Percentiles rank a stretch among this genome's conserved stretches.
Evolutionary conservation across 1,139 yeast genomes (phyloP).

Genomic region (Blastobotrys buckinghamii): DNA sequence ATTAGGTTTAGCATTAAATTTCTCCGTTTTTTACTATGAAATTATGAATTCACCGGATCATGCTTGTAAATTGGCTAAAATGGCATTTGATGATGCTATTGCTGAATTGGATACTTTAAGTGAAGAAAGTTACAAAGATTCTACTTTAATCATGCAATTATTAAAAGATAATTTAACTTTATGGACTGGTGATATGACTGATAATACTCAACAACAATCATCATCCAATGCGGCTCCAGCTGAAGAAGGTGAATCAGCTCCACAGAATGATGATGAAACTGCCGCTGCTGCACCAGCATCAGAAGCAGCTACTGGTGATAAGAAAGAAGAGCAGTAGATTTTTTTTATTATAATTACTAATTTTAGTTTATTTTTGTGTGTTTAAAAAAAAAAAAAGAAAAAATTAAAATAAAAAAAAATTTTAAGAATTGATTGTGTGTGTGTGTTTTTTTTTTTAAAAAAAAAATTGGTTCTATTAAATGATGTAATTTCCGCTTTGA

Average conservation of each 20-base stretch:
- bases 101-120: constrained; percentile 97
- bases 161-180: constrained; percentile 96
- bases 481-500: no score
- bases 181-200: constrained; percentile 97
- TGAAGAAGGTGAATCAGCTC: constrained; percentile 9
- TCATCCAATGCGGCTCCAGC: constrained; percentile 1
- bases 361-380: constrained; percentile 1
- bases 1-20: constrained; percentile 94
- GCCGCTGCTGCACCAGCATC: no score
- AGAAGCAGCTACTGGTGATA: constrained; percentile 4
- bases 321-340: constrained; percentile 6
- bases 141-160: constrained; percentile 97
- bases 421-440: no score
- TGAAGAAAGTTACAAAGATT: constrained; percentile 97
- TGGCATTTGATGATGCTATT: constrained; percentile 98
- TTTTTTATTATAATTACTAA: not conserved
- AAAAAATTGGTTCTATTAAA: no score
- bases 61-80: constrained; percentile 98
- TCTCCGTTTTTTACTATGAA: constrained; percentile 97
- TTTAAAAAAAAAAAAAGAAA: not conserved
- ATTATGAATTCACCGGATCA: constrained; percentile 96
- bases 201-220: constrained; percentile 50
- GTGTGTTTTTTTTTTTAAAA: not conserved
- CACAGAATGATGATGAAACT: not conserved
- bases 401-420: not conserved